phyloP scores from a whole-genome alignment of 1,284 basidiomycete species.

The Nidula niveotomentosa region DNA sequence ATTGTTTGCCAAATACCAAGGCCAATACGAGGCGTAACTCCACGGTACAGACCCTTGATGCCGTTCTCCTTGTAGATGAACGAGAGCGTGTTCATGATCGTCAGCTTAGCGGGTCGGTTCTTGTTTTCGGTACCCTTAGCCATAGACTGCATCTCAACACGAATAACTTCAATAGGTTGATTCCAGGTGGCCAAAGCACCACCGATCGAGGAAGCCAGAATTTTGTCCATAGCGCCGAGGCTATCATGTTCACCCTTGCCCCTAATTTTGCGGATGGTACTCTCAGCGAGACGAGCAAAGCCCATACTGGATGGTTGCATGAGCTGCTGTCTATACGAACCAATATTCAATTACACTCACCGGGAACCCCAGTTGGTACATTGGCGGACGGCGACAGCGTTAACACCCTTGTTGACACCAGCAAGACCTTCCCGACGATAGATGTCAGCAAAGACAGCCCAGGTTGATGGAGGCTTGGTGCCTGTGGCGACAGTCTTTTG shows the following conservation, averaged over 20 bases:
- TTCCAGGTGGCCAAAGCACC: conserved; percentile 99
- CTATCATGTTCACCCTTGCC: conserved; percentile 80
- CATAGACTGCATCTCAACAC: conserved; percentile 99
- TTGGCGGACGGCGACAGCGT: conserved; percentile 96
- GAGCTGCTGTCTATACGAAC: conserved; percentile 3
- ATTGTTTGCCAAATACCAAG: conserved; percentile 97
- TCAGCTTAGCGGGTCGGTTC: conserved; percentile 88
- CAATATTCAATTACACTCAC: conserved; percentile 37
- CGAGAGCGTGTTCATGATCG: conserved; percentile 85
- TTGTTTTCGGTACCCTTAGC: conserved; percentile 74
- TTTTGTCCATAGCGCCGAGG: conserved; percentile 83
- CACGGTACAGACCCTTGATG: conserved; percentile 95
- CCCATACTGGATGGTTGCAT: conserved; percentile 72
- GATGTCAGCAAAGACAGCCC: conserved; percentile 94
- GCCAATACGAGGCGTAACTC: conserved; percentile 95
- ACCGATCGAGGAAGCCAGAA: conserved; percentile 87
- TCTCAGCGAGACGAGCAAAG: conserved; percentile 93
- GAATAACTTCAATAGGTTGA: conserved; percentile 97
- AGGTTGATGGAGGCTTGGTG: conserved; percentile 90
- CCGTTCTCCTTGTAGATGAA: conserved; percentile 98
- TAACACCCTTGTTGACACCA: conserved; percentile 99
- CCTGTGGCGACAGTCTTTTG: conserved; percentile 94
- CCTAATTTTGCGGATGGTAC: conserved; percentile 72
- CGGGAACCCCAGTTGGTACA: conserved; percentile 99
- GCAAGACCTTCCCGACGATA: conserved; percentile 91